A percentile compares a stretch with the other conserved stretches of the same genome.
Evolutionary conservation across 148 eudicot genomes (phyloP).

Genomic region (Spergularia marina): DNA sequence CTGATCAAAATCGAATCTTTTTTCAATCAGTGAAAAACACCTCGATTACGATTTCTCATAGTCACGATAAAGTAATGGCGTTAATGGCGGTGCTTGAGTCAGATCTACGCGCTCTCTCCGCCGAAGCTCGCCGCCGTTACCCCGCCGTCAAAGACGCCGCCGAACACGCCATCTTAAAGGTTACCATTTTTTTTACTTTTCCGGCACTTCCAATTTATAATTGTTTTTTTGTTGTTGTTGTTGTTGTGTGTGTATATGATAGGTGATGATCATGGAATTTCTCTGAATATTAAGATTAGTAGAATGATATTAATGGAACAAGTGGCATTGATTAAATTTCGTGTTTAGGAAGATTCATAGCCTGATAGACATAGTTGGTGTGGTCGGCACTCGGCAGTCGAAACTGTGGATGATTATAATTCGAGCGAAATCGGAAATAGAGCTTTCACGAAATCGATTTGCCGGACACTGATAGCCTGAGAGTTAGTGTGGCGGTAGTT

Average conservation of each 20-base stretch:
- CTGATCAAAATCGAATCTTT: conserved; percentile 5
- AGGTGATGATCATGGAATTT: background rate
- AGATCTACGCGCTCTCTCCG: conserved; percentile 94
- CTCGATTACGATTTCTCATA: background rate
- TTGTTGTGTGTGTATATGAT: background rate
- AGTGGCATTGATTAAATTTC: background rate
- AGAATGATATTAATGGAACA: background rate
- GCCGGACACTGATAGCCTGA: background rate
- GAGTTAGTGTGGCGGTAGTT: background rate
- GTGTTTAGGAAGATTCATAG: too few relatives aligned
- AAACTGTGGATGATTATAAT: background rate
- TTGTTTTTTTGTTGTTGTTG: background rate
- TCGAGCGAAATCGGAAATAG: background rate
- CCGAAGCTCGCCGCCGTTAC: conserved; percentile 94
- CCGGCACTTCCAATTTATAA: background rate
- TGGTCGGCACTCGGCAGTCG: background rate
- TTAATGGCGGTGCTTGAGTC: conserved; percentile 93
- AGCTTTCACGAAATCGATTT: background rate
- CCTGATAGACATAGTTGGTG: too few relatives aligned
- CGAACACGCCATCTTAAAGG: conserved; percentile 98
- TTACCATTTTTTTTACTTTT: conserved; percentile 5
- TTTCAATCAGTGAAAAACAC: too few relatives aligned
- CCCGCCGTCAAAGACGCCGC: conserved; percentile 97
- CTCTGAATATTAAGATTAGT: background rate
- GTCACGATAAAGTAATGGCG: conserved; percentile 39